phyloP scores from a whole-genome alignment of 75 land plant species.

The Pinus albicaulis region DNA sequence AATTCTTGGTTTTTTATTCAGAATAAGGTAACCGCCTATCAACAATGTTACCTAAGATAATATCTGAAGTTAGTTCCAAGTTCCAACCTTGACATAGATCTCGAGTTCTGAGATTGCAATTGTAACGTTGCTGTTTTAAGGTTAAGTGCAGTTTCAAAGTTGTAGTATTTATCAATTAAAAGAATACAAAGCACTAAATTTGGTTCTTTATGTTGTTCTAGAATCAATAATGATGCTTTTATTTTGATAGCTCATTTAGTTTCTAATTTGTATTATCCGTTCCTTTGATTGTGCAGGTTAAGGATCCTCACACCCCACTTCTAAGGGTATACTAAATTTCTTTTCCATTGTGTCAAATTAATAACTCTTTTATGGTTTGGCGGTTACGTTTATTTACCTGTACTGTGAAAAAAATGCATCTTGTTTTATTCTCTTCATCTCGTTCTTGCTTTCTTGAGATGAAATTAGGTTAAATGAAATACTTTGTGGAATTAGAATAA shows the following conservation, averaged over 20 bases:
- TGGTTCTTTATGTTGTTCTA: neutral
- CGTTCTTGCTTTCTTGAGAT: too few species aligned
- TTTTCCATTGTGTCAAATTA: neutral
- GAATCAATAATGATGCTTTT: neutral
- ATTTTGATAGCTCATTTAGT: neutral
- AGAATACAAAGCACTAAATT: neutral
- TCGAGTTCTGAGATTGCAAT: neutral
- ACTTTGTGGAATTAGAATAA: too few species aligned
- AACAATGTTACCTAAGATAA: neutral
- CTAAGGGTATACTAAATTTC: constrained; percentile 42
- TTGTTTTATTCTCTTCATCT: neutral
- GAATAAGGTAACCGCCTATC: too few species aligned
- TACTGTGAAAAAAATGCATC: neutral
- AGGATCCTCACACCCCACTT: constrained; percentile 56
- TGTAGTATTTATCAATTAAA: neutral
- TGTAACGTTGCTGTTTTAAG: neutral
- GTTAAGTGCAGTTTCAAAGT: neutral
- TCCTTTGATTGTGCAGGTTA: constrained; percentile 44
- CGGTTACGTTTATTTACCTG: neutral
- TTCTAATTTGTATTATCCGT: neutral
- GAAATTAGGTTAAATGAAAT: too few species aligned
- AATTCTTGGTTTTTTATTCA: too few species aligned
- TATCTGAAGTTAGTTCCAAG: neutral
- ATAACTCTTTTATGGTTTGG: too few species aligned
- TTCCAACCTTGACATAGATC: neutral